These are phyloP conservation scores for Tulasnella sp. DNA, from an alignment of 768 basidiomycete species.

Conservation along the genomic window DNA sequence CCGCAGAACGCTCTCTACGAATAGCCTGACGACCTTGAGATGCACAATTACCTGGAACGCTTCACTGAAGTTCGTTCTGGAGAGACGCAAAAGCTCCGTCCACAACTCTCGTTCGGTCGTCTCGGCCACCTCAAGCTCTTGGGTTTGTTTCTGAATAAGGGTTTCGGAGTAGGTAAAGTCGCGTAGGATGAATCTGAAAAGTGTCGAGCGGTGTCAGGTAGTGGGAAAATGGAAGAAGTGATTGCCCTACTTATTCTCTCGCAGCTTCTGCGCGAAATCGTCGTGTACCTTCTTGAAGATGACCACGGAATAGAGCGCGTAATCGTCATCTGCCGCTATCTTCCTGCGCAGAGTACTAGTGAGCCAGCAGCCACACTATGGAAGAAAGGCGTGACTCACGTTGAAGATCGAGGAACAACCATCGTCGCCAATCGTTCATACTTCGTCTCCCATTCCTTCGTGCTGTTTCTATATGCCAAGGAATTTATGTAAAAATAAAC, in stretches of 20 bases:
- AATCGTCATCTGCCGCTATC: conserved; percentile 82
- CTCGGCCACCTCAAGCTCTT: conserved; percentile 70
- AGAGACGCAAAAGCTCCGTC: conserved; percentile 84
- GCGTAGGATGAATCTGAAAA: conserved; percentile 78
- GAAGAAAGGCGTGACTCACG: conserved; percentile 38
- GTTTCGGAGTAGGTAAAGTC: conserved; percentile 87
- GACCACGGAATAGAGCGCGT: conserved; percentile 70
- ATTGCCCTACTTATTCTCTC: conserved; percentile 92
- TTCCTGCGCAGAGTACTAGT: conserved; percentile 34
- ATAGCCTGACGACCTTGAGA: conserved; percentile 81
- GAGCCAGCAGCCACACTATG: not conserved
- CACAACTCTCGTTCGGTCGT: conserved; percentile 92
- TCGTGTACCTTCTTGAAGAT: conserved; percentile 87
- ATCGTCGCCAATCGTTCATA: conserved; percentile 83
- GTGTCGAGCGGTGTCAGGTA: no score
- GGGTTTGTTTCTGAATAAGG: conserved; percentile 63
- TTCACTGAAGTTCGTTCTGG: conserved; percentile 95
- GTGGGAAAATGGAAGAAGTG: conserved; percentile 14
- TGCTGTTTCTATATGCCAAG: conserved; percentile 43
- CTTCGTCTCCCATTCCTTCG: conserved; percentile 80
- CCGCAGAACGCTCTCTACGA: conserved; percentile 89
- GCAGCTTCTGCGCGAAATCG: conserved; percentile 84
- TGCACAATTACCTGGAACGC: conserved; percentile 90
- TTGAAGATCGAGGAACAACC: conserved; percentile 88
- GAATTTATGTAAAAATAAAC: not conserved